Percentiles rank a stretch among this genome's conserved stretches.
Evolutionary conservation across 2,329 filamentous ascomycete genomes (phyloP).

Genomic region (Alternaria sp.): DNA sequence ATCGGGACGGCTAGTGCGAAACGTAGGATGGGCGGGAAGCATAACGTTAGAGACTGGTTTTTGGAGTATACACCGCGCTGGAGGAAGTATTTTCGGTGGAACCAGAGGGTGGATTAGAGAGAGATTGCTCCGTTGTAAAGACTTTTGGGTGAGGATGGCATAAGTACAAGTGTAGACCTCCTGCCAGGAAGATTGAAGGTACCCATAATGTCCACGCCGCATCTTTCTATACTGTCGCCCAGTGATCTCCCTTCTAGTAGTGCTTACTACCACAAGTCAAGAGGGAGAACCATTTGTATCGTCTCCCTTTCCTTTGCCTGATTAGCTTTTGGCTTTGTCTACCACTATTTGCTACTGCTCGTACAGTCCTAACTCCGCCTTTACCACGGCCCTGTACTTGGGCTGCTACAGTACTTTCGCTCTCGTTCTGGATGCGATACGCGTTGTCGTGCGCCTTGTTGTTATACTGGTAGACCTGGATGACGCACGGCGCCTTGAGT

Average conservation of each 20-base stretch:
- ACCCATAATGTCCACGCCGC: neutral
- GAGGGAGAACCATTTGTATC: neutral
- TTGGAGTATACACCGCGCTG: neutral
- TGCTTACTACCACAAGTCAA: conserved; percentile 3
- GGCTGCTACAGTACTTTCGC: too few species aligned
- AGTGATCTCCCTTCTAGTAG: neutral
- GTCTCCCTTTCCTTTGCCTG: too few species aligned
- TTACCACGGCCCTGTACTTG: too few species aligned
- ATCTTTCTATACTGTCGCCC: neutral
- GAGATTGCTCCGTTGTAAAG: neutral
- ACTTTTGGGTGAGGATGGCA: too few species aligned
- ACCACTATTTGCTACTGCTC: too few species aligned
- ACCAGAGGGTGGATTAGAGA: neutral
- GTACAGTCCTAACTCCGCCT: too few species aligned
- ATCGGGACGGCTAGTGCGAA: neutral
- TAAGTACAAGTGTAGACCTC: too few species aligned
- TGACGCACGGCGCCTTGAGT: too few species aligned
- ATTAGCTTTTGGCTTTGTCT: too few species aligned
- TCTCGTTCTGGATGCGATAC: too few species aligned
- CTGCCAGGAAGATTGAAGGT: neutral
- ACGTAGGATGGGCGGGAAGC: neutral
- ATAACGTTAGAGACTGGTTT: neutral
- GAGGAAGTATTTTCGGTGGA: neutral
- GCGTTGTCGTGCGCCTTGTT: too few species aligned
- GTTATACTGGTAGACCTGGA: too few species aligned